Percentiles rank a stretch among this genome's conserved stretches.
phyloP scores from a whole-genome alignment of 805 yeast genomes.

The Candida khao-thaluensis region DNA sequence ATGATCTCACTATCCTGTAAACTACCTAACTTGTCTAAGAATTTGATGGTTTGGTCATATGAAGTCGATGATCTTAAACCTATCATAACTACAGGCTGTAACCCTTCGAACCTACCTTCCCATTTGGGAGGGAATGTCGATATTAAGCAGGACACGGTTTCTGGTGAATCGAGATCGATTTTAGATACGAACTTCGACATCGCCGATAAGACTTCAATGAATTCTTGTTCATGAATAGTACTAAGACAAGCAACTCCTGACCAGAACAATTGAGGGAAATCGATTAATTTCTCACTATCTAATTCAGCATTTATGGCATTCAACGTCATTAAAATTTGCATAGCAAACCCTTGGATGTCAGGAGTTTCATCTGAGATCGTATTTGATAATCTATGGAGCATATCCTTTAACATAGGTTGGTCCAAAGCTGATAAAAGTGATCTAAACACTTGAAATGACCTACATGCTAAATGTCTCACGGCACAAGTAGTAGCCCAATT shows the following conservation, averaged over 20 bases:
- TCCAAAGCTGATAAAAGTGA: slow-evolving; percentile 79
- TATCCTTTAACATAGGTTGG: slow-evolving; percentile 84
- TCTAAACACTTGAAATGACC: slow-evolving; percentile 91
- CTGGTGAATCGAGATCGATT: slow-evolving; percentile 81
- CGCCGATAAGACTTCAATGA: slow-evolving; percentile 80
- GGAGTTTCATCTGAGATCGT: slow-evolving; percentile 86
- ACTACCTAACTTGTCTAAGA: slow-evolving; percentile 68
- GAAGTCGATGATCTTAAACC: slow-evolving; percentile 84
- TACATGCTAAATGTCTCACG: slow-evolving; percentile 93
- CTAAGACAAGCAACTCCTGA: slow-evolving; percentile 86
- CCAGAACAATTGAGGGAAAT: slow-evolving; percentile 95
- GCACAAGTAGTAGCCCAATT: slow-evolving; percentile 98
- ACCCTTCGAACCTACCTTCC: slow-evolving; percentile 92
- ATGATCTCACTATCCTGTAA: slow-evolving; percentile 73
- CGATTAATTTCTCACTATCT: slow-evolving; percentile 71
- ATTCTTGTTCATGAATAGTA: slow-evolving; percentile 91
- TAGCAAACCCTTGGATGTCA: slow-evolving; percentile 94
- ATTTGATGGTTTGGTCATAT: slow-evolving; percentile 70
- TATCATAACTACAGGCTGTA: slow-evolving; percentile 72
- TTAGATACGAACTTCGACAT: slow-evolving; percentile 80
- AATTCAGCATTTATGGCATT: slow-evolving; percentile 89
- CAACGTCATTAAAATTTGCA: slow-evolving; percentile 95
- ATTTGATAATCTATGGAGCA: slow-evolving; percentile 89
- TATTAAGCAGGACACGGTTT: slow-evolving; percentile 77
- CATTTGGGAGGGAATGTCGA: slow-evolving; percentile 91